These are phyloP conservation scores for Vachellia collinsii DNA, from an alignment of 306 rosid species.

Conservation along the genomic window DNA sequence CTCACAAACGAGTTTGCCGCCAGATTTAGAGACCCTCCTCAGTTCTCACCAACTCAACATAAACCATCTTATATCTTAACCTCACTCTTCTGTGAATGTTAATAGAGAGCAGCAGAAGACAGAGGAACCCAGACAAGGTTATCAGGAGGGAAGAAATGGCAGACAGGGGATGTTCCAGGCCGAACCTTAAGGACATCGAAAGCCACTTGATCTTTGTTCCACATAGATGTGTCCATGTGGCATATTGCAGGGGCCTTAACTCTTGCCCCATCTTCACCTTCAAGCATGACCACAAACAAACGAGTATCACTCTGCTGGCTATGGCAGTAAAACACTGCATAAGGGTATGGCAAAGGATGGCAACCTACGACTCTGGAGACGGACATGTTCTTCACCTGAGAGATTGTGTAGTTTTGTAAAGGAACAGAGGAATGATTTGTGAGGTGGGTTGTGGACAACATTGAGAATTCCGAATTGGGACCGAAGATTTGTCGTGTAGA, in stretches of 20 bases:
- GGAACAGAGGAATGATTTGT: conserved; percentile 33
- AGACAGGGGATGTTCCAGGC: conserved; percentile 67
- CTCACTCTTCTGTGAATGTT: background rate
- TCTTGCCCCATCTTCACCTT: conserved; percentile 58
- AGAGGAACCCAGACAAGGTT: conserved; percentile 63
- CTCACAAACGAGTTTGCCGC: background rate
- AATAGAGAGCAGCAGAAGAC: background rate
- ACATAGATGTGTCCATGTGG: conserved; percentile 81
- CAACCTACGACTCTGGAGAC: conserved; percentile 66
- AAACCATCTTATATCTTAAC: background rate
- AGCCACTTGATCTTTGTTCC: conserved; percentile 64
- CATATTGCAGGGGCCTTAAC: conserved; percentile 71
- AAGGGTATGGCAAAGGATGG: conserved; percentile 80
- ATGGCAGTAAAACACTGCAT: conserved; percentile 74
- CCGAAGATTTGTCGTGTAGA: conserved; percentile 50
- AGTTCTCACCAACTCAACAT: background rate
- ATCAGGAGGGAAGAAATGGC: conserved; percentile 77
- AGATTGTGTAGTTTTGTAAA: conserved; percentile 69
- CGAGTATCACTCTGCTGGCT: conserved; percentile 52
- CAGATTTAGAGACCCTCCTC: background rate
- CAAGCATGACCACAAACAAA: conserved; percentile 54
- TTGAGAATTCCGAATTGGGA: conserved; percentile 39
- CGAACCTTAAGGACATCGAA: conserved; percentile 57
- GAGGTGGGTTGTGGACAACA: conserved; percentile 53
- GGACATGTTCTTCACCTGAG: conserved; percentile 39